Conservation (phyloP, 2,329 filamentous ascomycete genomes). For the Talaromyces pinophilus region DNA sequence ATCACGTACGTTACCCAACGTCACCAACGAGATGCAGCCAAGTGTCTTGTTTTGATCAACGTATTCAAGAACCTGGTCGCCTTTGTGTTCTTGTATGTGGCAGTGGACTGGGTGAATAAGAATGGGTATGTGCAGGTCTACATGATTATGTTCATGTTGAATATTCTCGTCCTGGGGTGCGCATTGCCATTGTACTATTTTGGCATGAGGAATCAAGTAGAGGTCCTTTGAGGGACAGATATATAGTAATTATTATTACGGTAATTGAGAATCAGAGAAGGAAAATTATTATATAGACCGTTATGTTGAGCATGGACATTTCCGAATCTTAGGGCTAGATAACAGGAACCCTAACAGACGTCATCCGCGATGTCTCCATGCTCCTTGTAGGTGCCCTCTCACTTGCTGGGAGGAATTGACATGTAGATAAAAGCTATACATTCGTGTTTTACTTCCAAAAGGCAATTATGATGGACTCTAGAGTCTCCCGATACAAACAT, state of each 20-base stretch:
- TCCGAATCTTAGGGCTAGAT: neutral
- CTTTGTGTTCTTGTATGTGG: conserved; percentile 23
- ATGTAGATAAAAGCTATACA: too few relatives aligned
- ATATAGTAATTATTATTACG: neutral
- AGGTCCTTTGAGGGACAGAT: neutral
- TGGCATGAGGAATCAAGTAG: neutral
- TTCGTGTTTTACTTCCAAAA: neutral
- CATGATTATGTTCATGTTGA: conserved; percentile 19
- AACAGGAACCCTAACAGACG: neutral
- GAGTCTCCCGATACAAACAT: neutral
- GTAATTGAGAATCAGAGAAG: neutral
- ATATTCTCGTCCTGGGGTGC: neutral
- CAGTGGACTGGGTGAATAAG: conserved; percentile 19
- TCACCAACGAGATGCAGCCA: conserved; percentile 7
- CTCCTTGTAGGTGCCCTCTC: neutral
- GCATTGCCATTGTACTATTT: conserved; percentile 2
- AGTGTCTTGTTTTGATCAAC: conserved; percentile 19
- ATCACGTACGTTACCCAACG: neutral
- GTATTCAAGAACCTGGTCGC: conserved; percentile 23
- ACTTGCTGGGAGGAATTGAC: neutral
- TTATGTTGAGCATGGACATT: neutral
- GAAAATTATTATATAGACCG: neutral
- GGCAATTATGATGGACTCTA: neutral
- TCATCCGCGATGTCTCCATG: neutral
- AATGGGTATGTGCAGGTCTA: conserved; percentile 13